Evolutionary conservation across 768 basidiomycete genomes (phyloP).

Genomic region (Trichaptum fuscoviolaceum): DNA sequence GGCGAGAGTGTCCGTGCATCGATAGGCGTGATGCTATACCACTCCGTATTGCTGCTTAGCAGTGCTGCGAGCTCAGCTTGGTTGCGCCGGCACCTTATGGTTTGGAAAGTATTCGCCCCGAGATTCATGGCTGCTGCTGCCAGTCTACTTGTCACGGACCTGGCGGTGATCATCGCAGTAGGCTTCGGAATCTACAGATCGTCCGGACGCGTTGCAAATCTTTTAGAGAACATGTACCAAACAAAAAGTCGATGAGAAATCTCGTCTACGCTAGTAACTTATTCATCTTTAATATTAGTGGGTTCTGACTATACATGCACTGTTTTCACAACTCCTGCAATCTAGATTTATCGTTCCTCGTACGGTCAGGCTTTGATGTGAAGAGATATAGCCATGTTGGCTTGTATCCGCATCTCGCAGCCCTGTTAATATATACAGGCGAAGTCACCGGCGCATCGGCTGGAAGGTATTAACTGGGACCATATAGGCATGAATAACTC

Average conservation of each 20-base stretch:
- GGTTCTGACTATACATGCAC: not conserved
- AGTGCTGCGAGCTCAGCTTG: slow-evolving; percentile 69
- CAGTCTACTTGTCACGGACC: slow-evolving; percentile 64
- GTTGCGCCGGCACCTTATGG: slow-evolving; percentile 85
- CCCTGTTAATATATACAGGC: no score
- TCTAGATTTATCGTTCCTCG: not conserved
- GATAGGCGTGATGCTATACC: slow-evolving; percentile 68
- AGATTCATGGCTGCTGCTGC: slow-evolving; percentile 79
- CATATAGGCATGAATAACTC: no score
- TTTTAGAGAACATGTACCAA: slow-evolving; percentile 22
- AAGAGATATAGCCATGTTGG: not conserved
- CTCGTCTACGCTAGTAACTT: not conserved
- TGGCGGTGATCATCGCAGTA: slow-evolving; percentile 58
- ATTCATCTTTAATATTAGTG: not conserved
- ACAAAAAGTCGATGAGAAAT: not conserved
- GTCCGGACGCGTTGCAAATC: slow-evolving; percentile 15
- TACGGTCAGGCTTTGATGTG: not conserved
- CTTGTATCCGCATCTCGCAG: no score
- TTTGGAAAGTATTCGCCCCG: slow-evolving; percentile 99
- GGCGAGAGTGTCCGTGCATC: slow-evolving; percentile 45
- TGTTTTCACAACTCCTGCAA: not conserved
- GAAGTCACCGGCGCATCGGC: no score
- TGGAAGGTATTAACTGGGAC: no score
- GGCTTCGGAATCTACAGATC: slow-evolving; percentile 51
- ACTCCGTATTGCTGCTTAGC: slow-evolving; percentile 56